A percentile compares a stretch with the other conserved stretches of the same genome.
Conservation (phyloP, 2,329 filamentous ascomycete species). For the Metarhizium rileyi region DNA sequence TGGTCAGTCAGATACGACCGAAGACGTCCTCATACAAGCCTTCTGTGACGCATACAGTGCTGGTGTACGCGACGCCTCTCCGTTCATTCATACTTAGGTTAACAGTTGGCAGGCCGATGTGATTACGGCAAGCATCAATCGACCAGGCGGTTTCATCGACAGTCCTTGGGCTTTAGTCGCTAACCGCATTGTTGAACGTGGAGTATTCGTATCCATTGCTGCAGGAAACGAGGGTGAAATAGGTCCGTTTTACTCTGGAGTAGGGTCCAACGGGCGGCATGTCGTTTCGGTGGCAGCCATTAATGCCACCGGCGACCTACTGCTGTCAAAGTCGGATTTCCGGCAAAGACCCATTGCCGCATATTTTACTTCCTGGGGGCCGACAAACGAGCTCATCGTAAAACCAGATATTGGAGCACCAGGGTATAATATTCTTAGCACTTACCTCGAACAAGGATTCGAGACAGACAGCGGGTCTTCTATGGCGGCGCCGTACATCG, state of each 20-base stretch:
- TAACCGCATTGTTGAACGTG: slow-evolving; percentile 30
- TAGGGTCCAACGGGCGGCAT: slow-evolving; percentile 21
- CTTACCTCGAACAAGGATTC: slow-evolving; percentile 33
- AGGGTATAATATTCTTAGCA: slow-evolving; percentile 40
- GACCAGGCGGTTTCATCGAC: slow-evolving; percentile 27
- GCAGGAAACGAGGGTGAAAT: slow-evolving; percentile 40
- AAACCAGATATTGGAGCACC: slow-evolving; percentile 42
- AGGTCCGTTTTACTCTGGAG: slow-evolving; percentile 36
- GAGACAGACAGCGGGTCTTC: slow-evolving; percentile 42
- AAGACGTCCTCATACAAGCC: slow-evolving; percentile 25
- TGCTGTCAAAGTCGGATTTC: slow-evolving; percentile 17
- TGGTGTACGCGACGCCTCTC: slow-evolving; percentile 14
- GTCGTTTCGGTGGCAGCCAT: slow-evolving; percentile 28
- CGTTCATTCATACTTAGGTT: neutral
- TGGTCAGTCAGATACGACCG: slow-evolving; percentile 14
- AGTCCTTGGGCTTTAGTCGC: slow-evolving; percentile 34
- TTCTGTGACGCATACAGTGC: slow-evolving; percentile 26
- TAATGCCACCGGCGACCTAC: slow-evolving; percentile 33
- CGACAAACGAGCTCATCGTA: slow-evolving; percentile 38
- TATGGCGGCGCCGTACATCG: slow-evolving; percentile 45
- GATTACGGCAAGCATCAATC: slow-evolving; percentile 32
- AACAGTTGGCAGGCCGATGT: slow-evolving; percentile 26
- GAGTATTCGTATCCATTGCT: slow-evolving; percentile 39
- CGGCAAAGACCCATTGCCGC: slow-evolving; percentile 25
- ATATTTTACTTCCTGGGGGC: slow-evolving; percentile 41